Evolutionary conservation across 2,329 filamentous ascomycete species (phyloP).

Genomic region (Cladobotryum mycophilum): DNA sequence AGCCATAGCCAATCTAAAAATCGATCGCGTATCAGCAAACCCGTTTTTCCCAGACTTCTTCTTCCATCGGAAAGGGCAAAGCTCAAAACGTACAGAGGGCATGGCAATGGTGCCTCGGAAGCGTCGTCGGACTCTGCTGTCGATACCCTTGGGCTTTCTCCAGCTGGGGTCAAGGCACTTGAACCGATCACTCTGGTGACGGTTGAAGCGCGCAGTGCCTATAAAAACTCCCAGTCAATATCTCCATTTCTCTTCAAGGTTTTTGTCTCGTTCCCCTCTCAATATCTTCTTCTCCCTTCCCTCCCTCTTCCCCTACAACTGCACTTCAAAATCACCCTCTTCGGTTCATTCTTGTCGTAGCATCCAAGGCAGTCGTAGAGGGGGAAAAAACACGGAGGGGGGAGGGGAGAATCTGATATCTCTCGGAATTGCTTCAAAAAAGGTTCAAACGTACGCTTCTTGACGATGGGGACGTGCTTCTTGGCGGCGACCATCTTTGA

Average conservation of each 20-base stretch:
- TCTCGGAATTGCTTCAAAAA: background rate
- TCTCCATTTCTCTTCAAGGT: slow-evolving; percentile 6
- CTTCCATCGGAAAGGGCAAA: slow-evolving; percentile 3
- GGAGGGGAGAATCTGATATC: background rate
- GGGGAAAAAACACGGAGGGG: background rate
- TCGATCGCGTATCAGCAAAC: slow-evolving; percentile 6
- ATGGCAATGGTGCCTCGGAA: slow-evolving; percentile 95
- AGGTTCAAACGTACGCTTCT: slow-evolving; percentile 81
- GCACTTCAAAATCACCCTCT: background rate
- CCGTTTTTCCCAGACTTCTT: background rate
- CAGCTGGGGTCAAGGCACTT: slow-evolving; percentile 85
- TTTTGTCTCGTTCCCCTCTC: background rate
- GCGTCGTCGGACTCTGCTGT: slow-evolving; percentile 93
- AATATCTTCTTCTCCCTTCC: no score
- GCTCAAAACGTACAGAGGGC: slow-evolving; percentile 76
- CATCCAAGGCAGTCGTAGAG: background rate
- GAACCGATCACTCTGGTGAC: slow-evolving; percentile 97
- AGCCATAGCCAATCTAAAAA: slow-evolving; percentile 96
- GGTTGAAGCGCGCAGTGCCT: slow-evolving; percentile 92
- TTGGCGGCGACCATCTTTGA: slow-evolving; percentile 94
- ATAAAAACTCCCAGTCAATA: slow-evolving; percentile 39
- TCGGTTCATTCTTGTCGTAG: no score
- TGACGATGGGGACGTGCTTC: slow-evolving; percentile 99
- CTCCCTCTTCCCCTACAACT: background rate
- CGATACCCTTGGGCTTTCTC: slow-evolving; percentile 99